Percentiles rank a stretch among this genome's conserved stretches.
phyloP scores from a whole-genome alignment of 352 stramenopile species.

The Pythium guiyangense region DNA sequence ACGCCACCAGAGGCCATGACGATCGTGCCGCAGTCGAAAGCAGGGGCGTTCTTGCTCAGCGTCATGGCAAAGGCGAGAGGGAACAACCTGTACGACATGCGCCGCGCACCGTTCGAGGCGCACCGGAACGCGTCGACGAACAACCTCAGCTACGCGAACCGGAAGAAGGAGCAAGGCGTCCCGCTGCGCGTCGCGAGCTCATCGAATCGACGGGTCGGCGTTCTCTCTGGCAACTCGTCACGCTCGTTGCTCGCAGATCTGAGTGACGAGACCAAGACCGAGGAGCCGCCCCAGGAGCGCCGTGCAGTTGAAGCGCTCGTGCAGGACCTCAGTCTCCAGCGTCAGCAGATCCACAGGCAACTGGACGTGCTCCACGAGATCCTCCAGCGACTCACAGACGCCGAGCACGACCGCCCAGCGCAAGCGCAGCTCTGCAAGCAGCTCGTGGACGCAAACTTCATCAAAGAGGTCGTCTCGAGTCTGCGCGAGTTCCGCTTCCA shows the following conservation, averaged over 20 bases:
- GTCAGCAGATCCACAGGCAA: conserved; percentile 34
- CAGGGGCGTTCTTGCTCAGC: conserved; percentile 46
- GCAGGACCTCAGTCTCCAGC: conserved; percentile 24
- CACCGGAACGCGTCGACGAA: conserved; percentile 19
- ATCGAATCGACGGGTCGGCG: conserved; percentile 11
- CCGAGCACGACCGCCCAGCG: conserved; percentile 13
- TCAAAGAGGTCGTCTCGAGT: conserved; percentile 28
- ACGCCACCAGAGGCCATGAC: conserved; percentile 2
- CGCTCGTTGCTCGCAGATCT: conserved; percentile 10
- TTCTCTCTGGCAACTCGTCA: conserved; percentile 4
- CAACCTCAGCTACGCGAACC: conserved; percentile 22
- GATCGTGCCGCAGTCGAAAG: conserved; percentile 41
- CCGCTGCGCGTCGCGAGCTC: conserved; percentile 19
- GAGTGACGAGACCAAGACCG: conserved; percentile 14
- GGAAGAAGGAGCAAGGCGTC: conserved; percentile 23
- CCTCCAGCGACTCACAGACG: conserved; percentile 28
- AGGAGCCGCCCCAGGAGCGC: conserved; percentile 3
- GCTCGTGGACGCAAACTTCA: conserved; percentile 38
- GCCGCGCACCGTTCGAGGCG: conserved; percentile 14
- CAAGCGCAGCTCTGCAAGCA: conserved; percentile 28
- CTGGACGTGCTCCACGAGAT: conserved; percentile 28
- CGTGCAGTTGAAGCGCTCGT: conserved; percentile 21
- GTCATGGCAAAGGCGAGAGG: conserved; percentile 37
- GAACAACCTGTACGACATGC: conserved; percentile 15
- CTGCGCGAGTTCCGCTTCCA: conserved; percentile 75